Percentiles rank a stretch among this genome's conserved stretches.
phyloP scores from a whole-genome alignment of 1,284 basidiomycete genomes.

The Abortiporus biennis region DNA sequence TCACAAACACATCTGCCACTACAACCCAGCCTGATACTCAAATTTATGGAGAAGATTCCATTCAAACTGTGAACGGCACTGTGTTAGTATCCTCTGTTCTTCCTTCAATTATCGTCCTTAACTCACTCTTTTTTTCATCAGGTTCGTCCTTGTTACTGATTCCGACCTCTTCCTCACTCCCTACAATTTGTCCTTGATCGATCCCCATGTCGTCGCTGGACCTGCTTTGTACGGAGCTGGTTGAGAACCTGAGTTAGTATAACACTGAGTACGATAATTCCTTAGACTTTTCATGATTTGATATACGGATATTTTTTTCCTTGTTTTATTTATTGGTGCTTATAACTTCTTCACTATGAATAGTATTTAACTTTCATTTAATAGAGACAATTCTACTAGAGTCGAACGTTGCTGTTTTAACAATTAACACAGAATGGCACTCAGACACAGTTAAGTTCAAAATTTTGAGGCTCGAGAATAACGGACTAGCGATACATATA shows the following conservation, averaged over 20 bases:
- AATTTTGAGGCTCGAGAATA: too few relatives aligned
- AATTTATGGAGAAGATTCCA: conserved; percentile 34
- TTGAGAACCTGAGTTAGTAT: conserved; percentile 18
- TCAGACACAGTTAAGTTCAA: too few relatives aligned
- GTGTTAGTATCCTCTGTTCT: conserved; percentile 25
- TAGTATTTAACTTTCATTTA: too few relatives aligned
- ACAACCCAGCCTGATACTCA: conserved; percentile 40
- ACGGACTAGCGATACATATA: too few relatives aligned
- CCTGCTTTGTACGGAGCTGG: conserved; percentile 46
- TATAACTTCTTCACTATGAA: background rate
- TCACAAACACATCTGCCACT: conserved; percentile 36
- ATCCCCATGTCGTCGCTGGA: conserved; percentile 53
- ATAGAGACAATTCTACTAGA: too few relatives aligned
- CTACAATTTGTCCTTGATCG: conserved; percentile 48
- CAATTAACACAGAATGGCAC: too few relatives aligned
- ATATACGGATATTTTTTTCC: too few relatives aligned
- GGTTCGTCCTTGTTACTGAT: conserved; percentile 52
- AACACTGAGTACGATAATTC: background rate
- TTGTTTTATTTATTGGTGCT: background rate
- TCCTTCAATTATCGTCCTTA: background rate
- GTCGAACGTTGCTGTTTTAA: too few relatives aligned
- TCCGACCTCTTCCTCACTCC: conserved; percentile 49
- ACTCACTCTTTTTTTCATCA: conserved; percentile 11
- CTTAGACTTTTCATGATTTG: too few relatives aligned
- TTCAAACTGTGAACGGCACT: conserved; percentile 42